Evolutionary conservation across 345 rosid genomes (phyloP).

Genomic region (Syzygium oleosum): DNA sequence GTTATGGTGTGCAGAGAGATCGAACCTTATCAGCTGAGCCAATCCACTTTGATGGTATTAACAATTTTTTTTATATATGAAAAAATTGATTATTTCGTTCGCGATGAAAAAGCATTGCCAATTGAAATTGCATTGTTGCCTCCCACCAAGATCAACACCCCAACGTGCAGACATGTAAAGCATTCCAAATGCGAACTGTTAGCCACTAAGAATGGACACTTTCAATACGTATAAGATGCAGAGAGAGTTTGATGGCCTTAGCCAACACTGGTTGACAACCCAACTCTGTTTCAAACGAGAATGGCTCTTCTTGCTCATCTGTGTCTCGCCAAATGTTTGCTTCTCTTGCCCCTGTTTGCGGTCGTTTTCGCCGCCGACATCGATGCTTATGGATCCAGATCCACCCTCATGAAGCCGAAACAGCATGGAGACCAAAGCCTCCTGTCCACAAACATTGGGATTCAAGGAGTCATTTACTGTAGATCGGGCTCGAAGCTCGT

Average conservation of each 20-base stretch:
- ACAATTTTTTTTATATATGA: background rate
- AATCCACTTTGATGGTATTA: too few relatives aligned
- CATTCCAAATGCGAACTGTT: background rate
- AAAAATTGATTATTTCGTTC: background rate
- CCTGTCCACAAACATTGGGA: slow-evolving; percentile 34
- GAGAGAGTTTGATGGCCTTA: background rate
- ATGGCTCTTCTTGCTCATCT: background rate
- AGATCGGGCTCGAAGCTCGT: slow-evolving; percentile 23
- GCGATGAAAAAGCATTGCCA: background rate
- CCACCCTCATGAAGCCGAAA: slow-evolving; percentile 1
- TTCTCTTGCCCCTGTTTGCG: background rate
- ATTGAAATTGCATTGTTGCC: background rate
- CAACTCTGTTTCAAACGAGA: background rate
- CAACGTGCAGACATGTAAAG: background rate
- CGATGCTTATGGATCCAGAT: background rate
- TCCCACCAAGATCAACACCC: background rate
- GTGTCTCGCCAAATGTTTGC: background rate
- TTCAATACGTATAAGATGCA: background rate
- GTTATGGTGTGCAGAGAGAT: too few relatives aligned
- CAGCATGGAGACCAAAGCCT: slow-evolving; percentile 8
- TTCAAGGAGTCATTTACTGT: slow-evolving; percentile 59
- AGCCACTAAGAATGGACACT: background rate
- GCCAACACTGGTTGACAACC: background rate
- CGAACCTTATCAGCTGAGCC: too few relatives aligned
- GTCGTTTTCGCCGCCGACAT: background rate